Base-by-base conservation (phyloP, 2,329 filamentous ascomycete species). In the Cryphonectria parasitica region DNA sequence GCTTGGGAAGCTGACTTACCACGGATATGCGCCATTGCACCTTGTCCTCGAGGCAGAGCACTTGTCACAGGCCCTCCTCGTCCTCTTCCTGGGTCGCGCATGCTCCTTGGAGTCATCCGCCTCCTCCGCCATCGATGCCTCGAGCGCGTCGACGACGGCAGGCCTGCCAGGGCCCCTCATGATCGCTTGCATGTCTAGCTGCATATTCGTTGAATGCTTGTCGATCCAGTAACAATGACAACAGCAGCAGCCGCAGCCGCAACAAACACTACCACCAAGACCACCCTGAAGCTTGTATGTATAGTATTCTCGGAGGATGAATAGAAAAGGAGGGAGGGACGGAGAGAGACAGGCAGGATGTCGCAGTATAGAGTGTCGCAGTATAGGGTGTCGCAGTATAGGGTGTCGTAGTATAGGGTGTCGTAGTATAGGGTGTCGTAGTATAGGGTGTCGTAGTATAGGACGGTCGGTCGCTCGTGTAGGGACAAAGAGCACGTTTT, bases 21-120 rank as follows among this genome's bases (percentile, higher is more conserved):
- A 83, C 58, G 79, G 79, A 39, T 69, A 74, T 66, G 81, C 76
- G 28, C 83, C 83, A 73, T 84, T 80, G 70, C 83, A 85, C 52
- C 83, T 77, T 6, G 81, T 82, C 69, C 82, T 77, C 2, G 81
- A 83, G 7, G 76, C 74, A 67, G 79, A 83, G 75, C 80, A 81
- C 45, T 78, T 77, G 72, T 82, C 79, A 64, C 80, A 82, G 17
- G 79, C 80, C 63, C 79, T 73, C 19, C 75, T 69, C 0, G 77
- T 76, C 63, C 78, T 74, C 68, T 74, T 77, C n/a, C 75, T 70
- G 8, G 70, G 71, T 1, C 72, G 72, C 22, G 71, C 66, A 25
- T 72, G 68, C 60, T 82, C 71, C 80, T 80, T 75, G 81, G 83
- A 80, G 19, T 41, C 64, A 13, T 73, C 70, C 1, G 28, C 64